Base-by-base conservation (phyloP, 1,284 basidiomycete genomes). In the Pisolithus thermaeus region DNA sequence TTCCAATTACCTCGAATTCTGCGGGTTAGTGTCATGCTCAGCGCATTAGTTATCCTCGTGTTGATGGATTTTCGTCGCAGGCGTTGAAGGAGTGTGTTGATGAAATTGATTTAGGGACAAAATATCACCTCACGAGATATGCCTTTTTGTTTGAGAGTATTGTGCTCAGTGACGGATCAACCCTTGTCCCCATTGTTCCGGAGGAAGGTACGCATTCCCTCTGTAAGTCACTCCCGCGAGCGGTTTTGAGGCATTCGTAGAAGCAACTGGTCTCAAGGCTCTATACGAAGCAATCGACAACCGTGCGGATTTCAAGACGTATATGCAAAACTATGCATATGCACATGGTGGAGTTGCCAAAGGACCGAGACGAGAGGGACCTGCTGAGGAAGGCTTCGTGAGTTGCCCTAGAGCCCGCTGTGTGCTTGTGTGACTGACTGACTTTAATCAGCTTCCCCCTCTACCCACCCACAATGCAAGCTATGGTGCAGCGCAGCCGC, bases 271-370 rank as follows among this genome's bases (percentile, higher is more conserved):
- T 3, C 73, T 99, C 44, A 97, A 96, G 66, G 75, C 84, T 1
- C 83, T 92, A 7, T 87, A 90, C 51, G 94, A 98, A 66, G 78
- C 81, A 8, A 97, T 99, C 60, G 96, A 99, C 71, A 95, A 95
- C 62, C 83, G 92, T 25, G 77, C 83, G 39, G 97, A 99, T 70
- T 99, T 99, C 73, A 96, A 90, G 71, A 81, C 81, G 20, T 99
- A 90, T 69, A 97, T 99, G 94, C 90, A 97, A 66, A 93, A 97
- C 64, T 99, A 97, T 65, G 87, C 90, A 1, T 88, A 84, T 58
- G 91, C 91, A 6, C 87, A 90, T 56, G 91, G 83, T 2, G 74
- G 76, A 50, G 66, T 62, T 39, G 71, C 77, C 35, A 78, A 83
- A 46, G 90, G 87, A 9, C 90, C 87, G 18, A 76, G 89, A 52